Evolutionary conservation across 2,329 filamentous ascomycete genomes (phyloP), one percentile per base, ranked within the genome.

Genomic region (Arthrobotrys musiformis): DNA sequence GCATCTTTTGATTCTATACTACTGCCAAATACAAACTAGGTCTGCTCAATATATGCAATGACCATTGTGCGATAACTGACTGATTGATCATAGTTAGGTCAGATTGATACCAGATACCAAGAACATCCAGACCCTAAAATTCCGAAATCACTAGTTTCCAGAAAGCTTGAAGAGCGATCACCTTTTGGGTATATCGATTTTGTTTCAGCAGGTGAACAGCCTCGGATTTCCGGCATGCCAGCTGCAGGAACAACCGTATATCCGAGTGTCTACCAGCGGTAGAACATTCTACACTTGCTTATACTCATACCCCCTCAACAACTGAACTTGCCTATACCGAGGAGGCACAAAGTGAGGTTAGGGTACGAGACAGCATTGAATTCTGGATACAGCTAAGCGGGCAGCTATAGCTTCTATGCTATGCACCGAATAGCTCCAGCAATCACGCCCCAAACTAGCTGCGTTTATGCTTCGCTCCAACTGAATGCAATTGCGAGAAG

Each of bases 51-150:
- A 52, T 15, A 11, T 15, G 37, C 17, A 15, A 46, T n/a, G n/a
- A n/a, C 42, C 61, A 66, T 52, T 52, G 19, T 54, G 15, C 35
- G 61, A 66, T 66, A 66, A 37, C 30, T 22, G 30, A n/a, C n/a
- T n/a, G n/a, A n/a, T n/a, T n/a, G n/a, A n/a, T n/a, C n/a, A n/a
- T n/a, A n/a, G n/a, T n/a, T n/a, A n/a, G n/a, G n/a, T n/a, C n/a
- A n/a, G n/a, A 24, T 37, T 15, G 52, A 35, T 58, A 58, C 1
- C n/a, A 5, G 13, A n/a, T 42, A 42, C 15, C 37, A 15, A 42
- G 37, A 42, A 6, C 2, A 15, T 42, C 37, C 30, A 30, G 24
- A 28, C 15, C 30, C 13, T 24, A 61, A 33, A 61, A 28, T 7
- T 15, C 33, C 6, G 40, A 50, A 7, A 24, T 63, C 17, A 28